Conservation (phyloP, 305 asterid species). For the Ilex paraguariensis region DNA sequence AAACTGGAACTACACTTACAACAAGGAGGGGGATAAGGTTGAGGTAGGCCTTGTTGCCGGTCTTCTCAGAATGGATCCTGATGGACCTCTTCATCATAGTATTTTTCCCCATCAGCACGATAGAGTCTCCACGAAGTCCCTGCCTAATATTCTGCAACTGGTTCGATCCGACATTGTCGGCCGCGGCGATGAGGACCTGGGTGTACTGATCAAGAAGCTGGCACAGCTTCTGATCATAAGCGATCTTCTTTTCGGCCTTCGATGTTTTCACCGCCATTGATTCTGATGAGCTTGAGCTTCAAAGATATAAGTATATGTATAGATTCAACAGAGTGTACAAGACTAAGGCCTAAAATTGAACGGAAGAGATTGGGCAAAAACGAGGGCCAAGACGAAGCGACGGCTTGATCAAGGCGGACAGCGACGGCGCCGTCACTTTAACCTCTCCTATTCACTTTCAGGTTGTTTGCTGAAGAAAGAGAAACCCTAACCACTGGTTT, state of each 20-base stretch:
- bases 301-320: slow-evolving; percentile 17
- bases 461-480: slow-evolving; percentile 4
- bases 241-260: slow-evolving; percentile 71
- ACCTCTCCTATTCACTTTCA: slow-evolving; percentile 57
- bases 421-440: slow-evolving; percentile 77
- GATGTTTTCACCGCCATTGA: slow-evolving; percentile 60
- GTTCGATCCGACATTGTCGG: slow-evolving; percentile 83
- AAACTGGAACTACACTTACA: slow-evolving; percentile 24
- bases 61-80: slow-evolving; percentile 63
- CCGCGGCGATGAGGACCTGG: slow-evolving; percentile 64
- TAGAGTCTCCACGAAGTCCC: slow-evolving; percentile 77
- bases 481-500: slow-evolving; percentile 14
- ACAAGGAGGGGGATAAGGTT: slow-evolving; percentile 73
- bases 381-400: slow-evolving; percentile 75
- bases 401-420: slow-evolving; percentile 75
- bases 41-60: slow-evolving; percentile 58
- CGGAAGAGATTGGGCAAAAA: slow-evolving; percentile 30
- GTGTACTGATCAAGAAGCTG: slow-evolving; percentile 66
- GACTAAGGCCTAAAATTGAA: too few relatives aligned
- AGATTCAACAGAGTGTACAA: too few relatives aligned
- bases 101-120: slow-evolving; percentile 86
- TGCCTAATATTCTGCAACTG: slow-evolving; percentile 73
- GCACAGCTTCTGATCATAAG: slow-evolving; percentile 67
- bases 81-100: slow-evolving; percentile 88
- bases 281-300: not conserved